A percentile compares a stretch with the other conserved stretches of the same genome.
Evolutionary conservation across 306 rosid genomes (phyloP).

Genomic region (Sechiopsis laciniata): DNA sequence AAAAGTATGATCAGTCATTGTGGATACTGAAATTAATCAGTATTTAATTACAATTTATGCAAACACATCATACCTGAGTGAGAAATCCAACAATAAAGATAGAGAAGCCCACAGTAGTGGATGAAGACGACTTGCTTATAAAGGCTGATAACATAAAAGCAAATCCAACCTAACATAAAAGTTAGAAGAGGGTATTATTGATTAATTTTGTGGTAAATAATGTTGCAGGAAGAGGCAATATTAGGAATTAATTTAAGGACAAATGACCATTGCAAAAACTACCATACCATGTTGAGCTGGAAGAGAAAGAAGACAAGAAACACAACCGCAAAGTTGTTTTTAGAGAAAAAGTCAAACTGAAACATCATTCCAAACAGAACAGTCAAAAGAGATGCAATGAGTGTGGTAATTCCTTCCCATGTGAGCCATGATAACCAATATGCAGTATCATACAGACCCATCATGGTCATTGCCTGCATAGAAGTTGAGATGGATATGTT

Average conservation of each 20-base stretch:
- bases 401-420: conserved; percentile 62
- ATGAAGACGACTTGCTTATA: conserved; percentile 67
- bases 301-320: conserved; percentile 73
- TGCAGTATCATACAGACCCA: conserved; percentile 88
- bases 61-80: conserved; percentile 58
- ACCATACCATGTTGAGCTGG: conserved; percentile 77
- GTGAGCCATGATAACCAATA: conserved; percentile 90
- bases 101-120: conserved; percentile 65
- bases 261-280: conserved; percentile 15
- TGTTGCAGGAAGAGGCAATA: background rate
- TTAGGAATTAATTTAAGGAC: conserved; percentile 8
- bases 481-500: conserved; percentile 8
- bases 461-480: conserved; percentile 74
- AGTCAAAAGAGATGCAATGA: conserved; percentile 63
- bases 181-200: conserved; percentile 12
- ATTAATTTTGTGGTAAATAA: background rate
- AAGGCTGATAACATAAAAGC: conserved; percentile 85
- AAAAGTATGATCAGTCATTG: conserved; percentile 25
- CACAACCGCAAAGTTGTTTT: conserved; percentile 53
- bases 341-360: conserved; percentile 66
- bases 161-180: conserved; percentile 55
- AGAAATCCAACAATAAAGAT: conserved; percentile 60
- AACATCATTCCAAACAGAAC: conserved; percentile 87
- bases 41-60: conserved; percentile 21
- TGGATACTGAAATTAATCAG: background rate